phyloP scores from a whole-genome alignment of 2,329 filamentous ascomycete genomes.

The Aureobasidium uvarum region DNA sequence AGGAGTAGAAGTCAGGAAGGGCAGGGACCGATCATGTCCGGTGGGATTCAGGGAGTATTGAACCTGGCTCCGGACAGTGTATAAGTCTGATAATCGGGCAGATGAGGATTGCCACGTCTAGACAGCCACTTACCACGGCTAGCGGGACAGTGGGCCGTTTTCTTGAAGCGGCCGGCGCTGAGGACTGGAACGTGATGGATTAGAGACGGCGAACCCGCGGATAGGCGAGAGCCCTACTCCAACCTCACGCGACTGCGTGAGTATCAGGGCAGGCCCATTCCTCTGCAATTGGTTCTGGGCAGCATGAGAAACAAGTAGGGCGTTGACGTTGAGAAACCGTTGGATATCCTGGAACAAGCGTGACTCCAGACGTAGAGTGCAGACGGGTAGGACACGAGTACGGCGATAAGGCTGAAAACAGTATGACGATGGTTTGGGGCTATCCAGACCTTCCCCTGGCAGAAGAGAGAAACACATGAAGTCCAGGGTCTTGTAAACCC shows the following conservation, averaged over 20 bases:
- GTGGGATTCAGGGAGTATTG: not conserved
- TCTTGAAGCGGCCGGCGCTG: slow-evolving; percentile 2
- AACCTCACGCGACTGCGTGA: not conserved
- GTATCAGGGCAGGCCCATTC: not conserved
- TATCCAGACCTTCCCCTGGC: not conserved
- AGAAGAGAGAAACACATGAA: not conserved
- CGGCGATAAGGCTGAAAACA: slow-evolving; percentile 2
- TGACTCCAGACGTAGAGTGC: not conserved
- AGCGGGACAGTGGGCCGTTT: slow-evolving; percentile 6
- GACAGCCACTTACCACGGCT: slow-evolving; percentile 12
- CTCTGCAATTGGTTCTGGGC: not conserved
- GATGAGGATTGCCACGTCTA: slow-evolving; percentile 2
- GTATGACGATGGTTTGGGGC: not conserved
- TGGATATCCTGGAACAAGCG: not conserved
- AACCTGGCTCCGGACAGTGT: not conserved
- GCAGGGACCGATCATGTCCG: not conserved
- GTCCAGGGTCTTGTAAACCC: not conserved
- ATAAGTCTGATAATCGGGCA: not conserved
- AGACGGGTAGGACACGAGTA: not conserved
- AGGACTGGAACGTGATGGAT: slow-evolving; percentile 3
- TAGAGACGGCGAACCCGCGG: not conserved
- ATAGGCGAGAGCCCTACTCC: not conserved
- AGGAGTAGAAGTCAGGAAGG: not conserved
- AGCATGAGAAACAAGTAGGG: not conserved
- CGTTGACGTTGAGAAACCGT: not conserved